Conservation (phyloP, 2,329 filamentous ascomycete species). For the Pseudopithomyces chartarum region DNA sequence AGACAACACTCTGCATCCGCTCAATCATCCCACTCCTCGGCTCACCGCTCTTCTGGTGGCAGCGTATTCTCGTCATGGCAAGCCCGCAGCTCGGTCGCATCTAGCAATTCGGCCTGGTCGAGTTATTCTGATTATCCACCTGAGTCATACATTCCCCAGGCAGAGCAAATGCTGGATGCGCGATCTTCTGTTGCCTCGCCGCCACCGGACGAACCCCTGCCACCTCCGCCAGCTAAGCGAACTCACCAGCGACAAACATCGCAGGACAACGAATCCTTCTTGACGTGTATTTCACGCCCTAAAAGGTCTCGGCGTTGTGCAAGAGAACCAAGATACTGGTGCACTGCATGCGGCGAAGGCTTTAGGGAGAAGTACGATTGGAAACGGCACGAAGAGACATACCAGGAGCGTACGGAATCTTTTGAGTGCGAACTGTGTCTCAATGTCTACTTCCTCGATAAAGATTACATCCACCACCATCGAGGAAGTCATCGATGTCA, state of each 20-base stretch:
- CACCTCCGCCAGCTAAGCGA: conserved; percentile 8
- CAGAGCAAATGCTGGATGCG: conserved; percentile 13
- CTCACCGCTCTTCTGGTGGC: conserved; percentile 20
- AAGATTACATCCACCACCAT: conserved; percentile 69
- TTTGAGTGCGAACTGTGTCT: conserved; percentile 68
- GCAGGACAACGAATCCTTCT: conserved; percentile 28
- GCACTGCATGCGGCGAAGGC: conserved; percentile 59
- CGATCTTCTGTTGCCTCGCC: conserved; percentile 3
- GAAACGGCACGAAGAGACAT: conserved; percentile 71
- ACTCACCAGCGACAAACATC: conserved; percentile 11
- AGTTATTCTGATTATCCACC: conserved; percentile 17
- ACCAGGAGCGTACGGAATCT: conserved; percentile 68
- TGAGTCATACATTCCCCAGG: conserved; percentile 18
- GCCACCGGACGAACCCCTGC: conserved; percentile 4
- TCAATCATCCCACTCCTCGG: conserved; percentile 22
- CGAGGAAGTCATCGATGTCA: conserved; percentile 65
- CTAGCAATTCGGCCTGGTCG: conserved; percentile 29
- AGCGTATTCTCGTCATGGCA: conserved; percentile 26
- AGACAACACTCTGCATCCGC: conserved; percentile 25
- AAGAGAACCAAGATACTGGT: conserved; percentile 39
- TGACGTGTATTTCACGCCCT: conserved; percentile 33
- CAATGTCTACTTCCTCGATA: conserved; percentile 67
- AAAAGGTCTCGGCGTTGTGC: conserved; percentile 26
- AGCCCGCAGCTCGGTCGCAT: conserved; percentile 25
- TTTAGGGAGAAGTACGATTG: conserved; percentile 71